A percentile compares a stretch with the other conserved stretches of the same genome.
Conservation (phyloP, 1,139 yeast species). For the Pichia sp. region DNA sequence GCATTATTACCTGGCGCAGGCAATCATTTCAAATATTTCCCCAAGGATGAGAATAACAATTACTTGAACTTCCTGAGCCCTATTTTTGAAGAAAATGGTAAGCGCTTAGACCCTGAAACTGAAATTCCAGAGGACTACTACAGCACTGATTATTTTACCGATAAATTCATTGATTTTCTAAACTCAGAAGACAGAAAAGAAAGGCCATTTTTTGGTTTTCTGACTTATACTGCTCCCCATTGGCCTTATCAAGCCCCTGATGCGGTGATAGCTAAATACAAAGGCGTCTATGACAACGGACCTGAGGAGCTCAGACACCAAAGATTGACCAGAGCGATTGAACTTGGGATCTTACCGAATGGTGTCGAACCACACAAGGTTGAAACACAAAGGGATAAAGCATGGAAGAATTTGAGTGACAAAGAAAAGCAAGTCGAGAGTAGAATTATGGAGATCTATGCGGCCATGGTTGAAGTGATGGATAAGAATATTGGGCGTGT, state of each 20-base stretch:
- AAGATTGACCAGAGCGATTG: conserved; percentile 40
- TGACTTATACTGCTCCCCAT: conserved; percentile 59
- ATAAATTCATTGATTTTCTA: conserved; percentile 40
- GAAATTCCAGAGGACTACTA: conserved; percentile 46
- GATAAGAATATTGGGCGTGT: conserved; percentile 49
- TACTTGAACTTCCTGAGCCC: conserved; percentile 35
- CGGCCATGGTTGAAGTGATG: conserved; percentile 57
- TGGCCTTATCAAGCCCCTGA: conserved; percentile 60
- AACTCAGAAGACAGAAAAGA: conserved; percentile 33
- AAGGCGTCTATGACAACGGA: conserved; percentile 47
- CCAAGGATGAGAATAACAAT: conserved; percentile 33
- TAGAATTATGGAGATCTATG: conserved; percentile 52
- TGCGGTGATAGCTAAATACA: conserved; percentile 44
- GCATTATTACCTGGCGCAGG: conserved; percentile 57
- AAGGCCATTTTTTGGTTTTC: conserved; percentile 50
- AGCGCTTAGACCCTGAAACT: conserved; percentile 35
- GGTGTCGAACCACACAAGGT: conserved; percentile 46
- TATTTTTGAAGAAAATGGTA: conserved; percentile 39
- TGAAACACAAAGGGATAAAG: conserved; percentile 37
- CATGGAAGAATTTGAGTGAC: conserved; percentile 41
- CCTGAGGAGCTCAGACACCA: conserved; percentile 41
- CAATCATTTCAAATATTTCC: conserved; percentile 50
- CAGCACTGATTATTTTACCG: conserved; percentile 44
- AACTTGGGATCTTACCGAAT: conserved; percentile 44
- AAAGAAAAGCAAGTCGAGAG: conserved; percentile 38